Conservation (phyloP, 805 yeast species). For the Grigorovia humatica region DNA sequence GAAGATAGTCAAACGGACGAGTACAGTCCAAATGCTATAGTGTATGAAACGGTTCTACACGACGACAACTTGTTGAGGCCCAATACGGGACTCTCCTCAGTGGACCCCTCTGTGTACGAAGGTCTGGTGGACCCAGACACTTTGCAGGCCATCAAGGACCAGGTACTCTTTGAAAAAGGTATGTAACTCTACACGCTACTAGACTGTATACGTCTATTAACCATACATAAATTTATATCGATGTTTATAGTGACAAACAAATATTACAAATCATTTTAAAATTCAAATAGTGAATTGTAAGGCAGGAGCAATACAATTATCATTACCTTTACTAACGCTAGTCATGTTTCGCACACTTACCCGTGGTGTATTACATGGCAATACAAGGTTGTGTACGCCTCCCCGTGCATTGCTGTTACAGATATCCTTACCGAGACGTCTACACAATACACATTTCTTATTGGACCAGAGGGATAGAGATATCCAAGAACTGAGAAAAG, state of each 20-base stretch:
- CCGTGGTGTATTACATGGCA: background rate
- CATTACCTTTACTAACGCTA: background rate
- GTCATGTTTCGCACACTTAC: background rate
- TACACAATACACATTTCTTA: background rate
- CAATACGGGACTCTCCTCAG: conserved; percentile 53
- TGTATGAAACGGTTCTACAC: conserved; percentile 38
- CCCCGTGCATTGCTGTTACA: background rate
- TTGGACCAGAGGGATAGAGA: conserved; percentile 19
- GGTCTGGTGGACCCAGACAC: conserved; percentile 48
- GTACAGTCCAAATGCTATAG: conserved; percentile 26
- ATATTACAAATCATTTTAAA: too few relatives aligned
- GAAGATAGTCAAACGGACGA: conserved; percentile 9
- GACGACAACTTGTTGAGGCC: conserved; percentile 38
- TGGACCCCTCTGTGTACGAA: conserved; percentile 49
- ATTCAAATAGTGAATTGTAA: too few relatives aligned
- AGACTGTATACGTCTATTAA: too few relatives aligned
- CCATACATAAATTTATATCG: too few relatives aligned
- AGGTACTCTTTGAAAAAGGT: conserved; percentile 39
- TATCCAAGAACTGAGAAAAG: conserved; percentile 14
- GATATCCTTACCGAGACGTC: background rate
- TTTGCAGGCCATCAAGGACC: conserved; percentile 49
- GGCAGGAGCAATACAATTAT: too few relatives aligned
- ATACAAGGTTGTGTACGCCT: background rate
- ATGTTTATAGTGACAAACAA: too few relatives aligned
- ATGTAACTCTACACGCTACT: too few relatives aligned